A percentile compares a stretch with the other conserved stretches of the same genome.
These are phyloP conservation scores for Sarcodon sp. DNA, from an alignment of 768 basidiomycete genomes.

Conservation along the genomic window DNA sequence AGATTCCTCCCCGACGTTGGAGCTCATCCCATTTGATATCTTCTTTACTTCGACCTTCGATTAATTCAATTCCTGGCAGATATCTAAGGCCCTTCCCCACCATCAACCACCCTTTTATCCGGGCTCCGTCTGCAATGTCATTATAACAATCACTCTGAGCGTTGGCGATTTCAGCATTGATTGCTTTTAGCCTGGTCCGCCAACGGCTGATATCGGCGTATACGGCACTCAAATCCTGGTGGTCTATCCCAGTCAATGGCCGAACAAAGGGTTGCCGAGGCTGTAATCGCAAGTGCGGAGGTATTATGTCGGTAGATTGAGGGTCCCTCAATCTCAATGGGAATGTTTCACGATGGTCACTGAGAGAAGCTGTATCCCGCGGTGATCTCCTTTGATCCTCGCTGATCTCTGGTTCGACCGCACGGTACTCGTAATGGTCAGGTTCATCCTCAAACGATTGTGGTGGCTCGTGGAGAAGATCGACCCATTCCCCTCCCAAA, in stretches of 20 bases:
- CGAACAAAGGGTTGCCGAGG: conserved; percentile 60
- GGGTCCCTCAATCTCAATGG: conserved; percentile 31
- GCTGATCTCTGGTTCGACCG: conserved; percentile 4
- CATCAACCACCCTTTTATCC: conserved; percentile 69
- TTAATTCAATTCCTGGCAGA: conserved; percentile 50
- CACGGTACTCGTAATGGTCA: conserved; percentile 10
- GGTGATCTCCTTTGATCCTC: conserved; percentile 12
- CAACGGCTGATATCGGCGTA: conserved; percentile 61
- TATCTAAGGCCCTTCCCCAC: conserved; percentile 56
- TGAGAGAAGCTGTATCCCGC: conserved; percentile 8
- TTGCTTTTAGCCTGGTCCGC: conserved; percentile 55
- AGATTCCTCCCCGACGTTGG: conserved; percentile 37
- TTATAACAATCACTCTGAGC: conserved; percentile 54
- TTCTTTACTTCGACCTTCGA: conserved; percentile 73
- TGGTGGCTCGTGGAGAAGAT: conserved; percentile 33
- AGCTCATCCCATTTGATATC: conserved; percentile 74
- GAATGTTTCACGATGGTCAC: conserved; percentile 46
- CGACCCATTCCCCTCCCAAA: conserved; percentile 43
- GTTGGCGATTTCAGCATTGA: conserved; percentile 64
- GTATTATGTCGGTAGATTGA: conserved; percentile 33
- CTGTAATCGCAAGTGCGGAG: conserved; percentile 57
- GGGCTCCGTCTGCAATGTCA: conserved; percentile 57
- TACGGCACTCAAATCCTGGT: conserved; percentile 48
- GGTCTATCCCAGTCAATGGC: conserved; percentile 60
- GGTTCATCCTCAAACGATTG: conserved; percentile 18